These are phyloP conservation scores for Nemania serpens DNA, from an alignment of 2,329 filamentous ascomycete species.

Conservation along the genomic window DNA sequence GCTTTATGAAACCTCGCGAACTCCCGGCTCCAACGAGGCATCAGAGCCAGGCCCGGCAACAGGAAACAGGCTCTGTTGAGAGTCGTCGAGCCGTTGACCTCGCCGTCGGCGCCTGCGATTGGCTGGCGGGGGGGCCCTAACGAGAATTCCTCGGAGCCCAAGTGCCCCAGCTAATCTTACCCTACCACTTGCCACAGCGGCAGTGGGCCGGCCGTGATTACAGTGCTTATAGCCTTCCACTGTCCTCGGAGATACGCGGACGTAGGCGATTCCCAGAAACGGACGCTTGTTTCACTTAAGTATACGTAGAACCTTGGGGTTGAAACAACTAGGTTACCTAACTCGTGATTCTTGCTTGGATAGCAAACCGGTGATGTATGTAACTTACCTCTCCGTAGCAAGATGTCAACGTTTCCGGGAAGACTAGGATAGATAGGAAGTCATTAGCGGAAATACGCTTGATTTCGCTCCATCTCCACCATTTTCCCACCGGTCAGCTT, in stretches of 20 bases:
- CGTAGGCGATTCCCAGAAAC: conserved; percentile 3
- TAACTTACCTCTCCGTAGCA: no score
- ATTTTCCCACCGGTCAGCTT: no score
- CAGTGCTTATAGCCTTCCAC: neutral
- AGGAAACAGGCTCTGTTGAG: conserved; percentile 25
- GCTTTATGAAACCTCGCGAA: conserved; percentile 39
- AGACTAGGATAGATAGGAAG: no score
- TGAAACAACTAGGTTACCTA: no score
- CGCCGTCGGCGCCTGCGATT: conserved; percentile 29
- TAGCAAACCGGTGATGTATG: neutral
- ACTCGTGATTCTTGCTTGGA: neutral
- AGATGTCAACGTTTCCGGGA: no score
- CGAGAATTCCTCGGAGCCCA: conserved; percentile 40
- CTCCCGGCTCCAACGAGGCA: conserved; percentile 35
- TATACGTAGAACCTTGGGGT: neutral
- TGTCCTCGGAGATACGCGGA: conserved; percentile 14
- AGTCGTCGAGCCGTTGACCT: conserved; percentile 13
- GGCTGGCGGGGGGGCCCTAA: conserved; percentile 35
- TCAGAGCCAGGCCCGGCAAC: conserved; percentile 24
- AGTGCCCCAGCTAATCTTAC: neutral
- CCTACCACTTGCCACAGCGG: neutral
- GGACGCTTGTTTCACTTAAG: neutral
- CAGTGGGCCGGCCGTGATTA: conserved; percentile 3
- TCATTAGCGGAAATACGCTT: no score
- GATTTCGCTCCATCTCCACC: no score